Evolutionary conservation across 2,329 filamentous ascomycete species (phyloP), one percentile per base, ranked within the genome.

Genomic region (Triangularia verruculosa): DNA sequence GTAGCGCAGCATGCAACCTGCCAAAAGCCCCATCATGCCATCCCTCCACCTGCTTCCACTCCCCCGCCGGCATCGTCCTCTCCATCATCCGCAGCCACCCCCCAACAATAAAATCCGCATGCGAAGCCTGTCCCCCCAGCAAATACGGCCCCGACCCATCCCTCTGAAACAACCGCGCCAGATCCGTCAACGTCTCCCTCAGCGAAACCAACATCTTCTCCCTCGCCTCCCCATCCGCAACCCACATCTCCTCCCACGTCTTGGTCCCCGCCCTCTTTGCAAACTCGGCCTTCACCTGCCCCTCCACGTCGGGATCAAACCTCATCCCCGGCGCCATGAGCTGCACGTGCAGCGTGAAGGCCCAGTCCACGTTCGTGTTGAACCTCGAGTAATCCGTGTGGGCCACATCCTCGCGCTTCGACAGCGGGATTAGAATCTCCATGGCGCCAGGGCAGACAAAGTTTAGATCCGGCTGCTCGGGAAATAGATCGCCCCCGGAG

Each of bases 91-190:
- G 69, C 62, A 78, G 65, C 62, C 73, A 73, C 7, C 66, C 70
- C 3, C 68, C 70, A 51, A 70, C 70, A 59, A 86, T 78, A 56
- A 90, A 83, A 70, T 88, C 86, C 3, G 81, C 82, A 71, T 84
- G 89, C 28, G 78, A 78, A 2, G 80, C 74, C 64, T 77, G 79
- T 53, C 81, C 73, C 0, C 89, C 89, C 59, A 83, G 59, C 62
- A 91, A 83, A 71, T 85, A 91, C 0, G 85, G 84, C 0, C 89
- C 89, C 0, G 79, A 78, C 0, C 75, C 70, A 56, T 82, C 76
- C 74, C 86, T 81, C 67, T 80, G 80, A 64, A 90, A 72, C 59
- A 86, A 66, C 1, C 71, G 76, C 34, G 78, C 77, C 4, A 78
- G 65, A 25, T 75, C 71, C 2, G 68, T 67, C 8, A 82, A 51